Evolutionary conservation across 805 yeast genomes (phyloP), one percentile per base, ranked within the genome.

Genomic region (Schwanniomyces sp.): DNA sequence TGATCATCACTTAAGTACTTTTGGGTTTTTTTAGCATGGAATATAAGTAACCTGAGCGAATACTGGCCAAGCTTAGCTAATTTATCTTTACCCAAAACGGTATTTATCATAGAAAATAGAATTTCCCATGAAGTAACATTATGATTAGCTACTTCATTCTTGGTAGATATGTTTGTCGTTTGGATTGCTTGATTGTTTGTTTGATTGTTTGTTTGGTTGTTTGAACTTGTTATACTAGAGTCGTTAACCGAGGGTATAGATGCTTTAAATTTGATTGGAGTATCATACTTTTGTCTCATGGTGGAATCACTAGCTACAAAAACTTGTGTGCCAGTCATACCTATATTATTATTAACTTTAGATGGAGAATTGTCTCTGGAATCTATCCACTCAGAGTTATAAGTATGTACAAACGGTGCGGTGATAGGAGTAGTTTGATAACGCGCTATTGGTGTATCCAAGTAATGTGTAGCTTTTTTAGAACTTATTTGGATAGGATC

Each of bases 11-110:
- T 63, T 40, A 72, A 54, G 46, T 59, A 64, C 11, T 51, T 46
- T 52, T 69, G 66, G 1, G 78, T 59, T 25, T 69, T 66, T n/a
- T 69, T 56, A 16, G 84, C 69, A 54, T 81, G 79, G 43, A 71
- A 61, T 18, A 76, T 66, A 34, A 84, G 57, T 16, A 86, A 59
- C 47, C 86, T 78, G 37, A 86, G 60, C 0, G 78, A 61, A 58
- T 85, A 85, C 56, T 83, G 85, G 24, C 81, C 69, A 8, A 82
- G 69, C 54, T 86, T 86, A 21, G 88, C 86, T 51, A 85, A 49
- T 58, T 85, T 84, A 57, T 86, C 94, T 60, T 86, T 86, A 43
- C 92, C 92, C 2, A 80, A 75, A 25, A 86, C 60, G 41, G 76
- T 75, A 44, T 78, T 78, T 44, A 84, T 60, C 61, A 85, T 64